A percentile compares a stretch with the other conserved stretches of the same genome.
These are phyloP conservation scores for Saccharum spontaneum DNA, from an alignment of 176 grass and related monocot species.

Conservation along the genomic window DNA sequence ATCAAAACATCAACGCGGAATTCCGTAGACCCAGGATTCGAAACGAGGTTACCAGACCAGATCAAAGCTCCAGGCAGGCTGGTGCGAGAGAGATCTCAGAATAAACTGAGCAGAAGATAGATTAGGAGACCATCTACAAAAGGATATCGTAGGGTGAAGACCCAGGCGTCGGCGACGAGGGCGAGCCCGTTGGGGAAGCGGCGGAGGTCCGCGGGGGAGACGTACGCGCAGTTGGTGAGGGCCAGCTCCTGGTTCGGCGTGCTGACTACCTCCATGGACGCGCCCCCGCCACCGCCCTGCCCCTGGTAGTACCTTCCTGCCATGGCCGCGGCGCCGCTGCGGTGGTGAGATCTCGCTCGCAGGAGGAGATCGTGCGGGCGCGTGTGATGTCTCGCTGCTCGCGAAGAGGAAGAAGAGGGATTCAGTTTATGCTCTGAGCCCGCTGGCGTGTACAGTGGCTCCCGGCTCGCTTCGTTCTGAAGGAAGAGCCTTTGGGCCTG, in stretches of 20 bases:
- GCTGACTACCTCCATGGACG: conserved; percentile 61
- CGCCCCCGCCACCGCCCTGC: not conserved
- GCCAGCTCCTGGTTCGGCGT: conserved; percentile 92
- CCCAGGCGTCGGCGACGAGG: conserved; percentile 69
- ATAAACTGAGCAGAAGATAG: not conserved
- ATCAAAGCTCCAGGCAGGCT: conserved; percentile 6
- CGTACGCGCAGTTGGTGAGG: conserved; percentile 86
- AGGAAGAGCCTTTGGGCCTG: conserved; percentile 9
- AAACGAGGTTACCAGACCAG: not conserved
- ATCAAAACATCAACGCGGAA: not conserved
- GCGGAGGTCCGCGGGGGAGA: conserved; percentile 58
- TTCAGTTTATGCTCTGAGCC: not conserved
- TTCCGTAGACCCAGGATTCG: not conserved
- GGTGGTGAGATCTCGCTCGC: conserved; percentile 40
- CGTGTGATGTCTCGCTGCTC: conserved; percentile 2
- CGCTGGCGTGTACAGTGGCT: not conserved
- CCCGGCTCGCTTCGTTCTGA: conserved; percentile 10
- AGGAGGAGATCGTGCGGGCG: conserved; percentile 24
- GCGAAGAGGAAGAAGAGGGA: not conserved
- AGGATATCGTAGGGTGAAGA: conserved; percentile 99
- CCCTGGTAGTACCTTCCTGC: conserved; percentile 46
- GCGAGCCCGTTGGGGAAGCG: conserved; percentile 56
- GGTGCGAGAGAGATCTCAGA: conserved; percentile 23
- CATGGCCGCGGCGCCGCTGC: conserved; percentile 42
- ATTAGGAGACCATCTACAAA: conserved; percentile 34